Conservation (phyloP, 2,329 filamentous ascomycete genomes). For the Allantophomopsis cytisporea region DNA sequence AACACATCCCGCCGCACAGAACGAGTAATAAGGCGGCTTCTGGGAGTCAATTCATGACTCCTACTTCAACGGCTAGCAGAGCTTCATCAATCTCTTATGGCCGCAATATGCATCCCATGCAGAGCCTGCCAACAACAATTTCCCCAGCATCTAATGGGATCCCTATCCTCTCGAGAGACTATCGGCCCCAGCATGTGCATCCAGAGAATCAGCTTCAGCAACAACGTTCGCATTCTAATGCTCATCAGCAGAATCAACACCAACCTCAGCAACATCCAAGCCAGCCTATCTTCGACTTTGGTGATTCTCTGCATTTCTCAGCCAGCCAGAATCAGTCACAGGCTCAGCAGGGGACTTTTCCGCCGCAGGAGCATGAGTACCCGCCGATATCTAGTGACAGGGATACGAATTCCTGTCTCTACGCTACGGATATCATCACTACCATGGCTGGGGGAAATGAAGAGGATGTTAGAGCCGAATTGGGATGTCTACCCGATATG, state of each 20-base stretch:
- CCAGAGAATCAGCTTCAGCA: too few relatives aligned
- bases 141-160: too few relatives aligned
- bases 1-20: slow-evolving; percentile 4
- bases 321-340: background rate
- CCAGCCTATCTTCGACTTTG: too few relatives aligned
- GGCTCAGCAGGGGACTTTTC: background rate
- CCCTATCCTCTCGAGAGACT: too few relatives aligned
- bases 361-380: background rate
- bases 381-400: background rate
- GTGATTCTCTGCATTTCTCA: too few relatives aligned
- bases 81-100: background rate
- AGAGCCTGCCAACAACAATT: too few relatives aligned
- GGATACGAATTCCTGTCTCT: slow-evolving; percentile 17
- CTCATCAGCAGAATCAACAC: too few relatives aligned
- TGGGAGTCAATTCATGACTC: slow-evolving; percentile 2
- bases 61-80: background rate
- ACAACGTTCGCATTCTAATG: too few relatives aligned
- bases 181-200: too few relatives aligned
- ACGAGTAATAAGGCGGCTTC: too few relatives aligned
- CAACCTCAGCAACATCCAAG: too few relatives aligned
- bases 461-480: slow-evolving; percentile 21
- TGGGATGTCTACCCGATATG: slow-evolving; percentile 23
- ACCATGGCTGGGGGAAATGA: slow-evolving; percentile 24
- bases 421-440: slow-evolving; percentile 29
- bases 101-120: background rate